A percentile compares a stretch with the other conserved stretches of the same genome.
Evolutionary conservation across 257 asterid genomes (phyloP).

Genomic region (Salvia miltiorrhiza): DNA sequence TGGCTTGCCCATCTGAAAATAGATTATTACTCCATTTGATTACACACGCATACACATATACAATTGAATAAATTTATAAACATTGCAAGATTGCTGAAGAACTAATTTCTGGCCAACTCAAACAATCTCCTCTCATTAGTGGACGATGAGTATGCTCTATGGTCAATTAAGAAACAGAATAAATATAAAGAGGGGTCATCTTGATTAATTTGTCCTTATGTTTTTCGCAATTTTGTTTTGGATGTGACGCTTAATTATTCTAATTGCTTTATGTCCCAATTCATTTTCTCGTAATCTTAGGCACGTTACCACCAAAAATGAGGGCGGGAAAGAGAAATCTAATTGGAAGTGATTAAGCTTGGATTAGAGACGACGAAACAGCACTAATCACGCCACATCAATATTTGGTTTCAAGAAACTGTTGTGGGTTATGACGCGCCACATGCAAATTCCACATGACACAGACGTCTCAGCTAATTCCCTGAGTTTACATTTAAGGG

Average conservation of each 20-base stretch:
- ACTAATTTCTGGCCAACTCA: too few relatives aligned
- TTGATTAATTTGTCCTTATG: too few relatives aligned
- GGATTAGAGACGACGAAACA: slow-evolving; percentile 17
- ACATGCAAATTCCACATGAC: slow-evolving; percentile 7
- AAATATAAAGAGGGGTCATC: too few relatives aligned
- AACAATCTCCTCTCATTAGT: not conserved
- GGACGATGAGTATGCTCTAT: not conserved
- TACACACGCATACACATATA: too few relatives aligned
- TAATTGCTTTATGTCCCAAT: not conserved
- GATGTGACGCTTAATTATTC: not conserved
- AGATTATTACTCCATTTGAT: too few relatives aligned
- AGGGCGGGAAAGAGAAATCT: not conserved
- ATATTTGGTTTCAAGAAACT: not conserved
- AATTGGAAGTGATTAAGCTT: slow-evolving; percentile 7
- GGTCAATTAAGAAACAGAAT: not conserved
- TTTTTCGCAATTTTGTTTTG: not conserved
- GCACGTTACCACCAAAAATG: slow-evolving; percentile 8
- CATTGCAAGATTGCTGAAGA: too few relatives aligned
- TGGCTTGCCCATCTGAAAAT: too few relatives aligned
- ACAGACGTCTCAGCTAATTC: not conserved
- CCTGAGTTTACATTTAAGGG: not conserved
- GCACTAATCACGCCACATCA: slow-evolving; percentile 17
- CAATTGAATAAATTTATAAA: too few relatives aligned
- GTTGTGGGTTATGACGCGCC: not conserved
- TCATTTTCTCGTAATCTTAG: not conserved